phyloP scores from a whole-genome alignment of 371 early-diverging fungal species.

The Circinella minor region DNA sequence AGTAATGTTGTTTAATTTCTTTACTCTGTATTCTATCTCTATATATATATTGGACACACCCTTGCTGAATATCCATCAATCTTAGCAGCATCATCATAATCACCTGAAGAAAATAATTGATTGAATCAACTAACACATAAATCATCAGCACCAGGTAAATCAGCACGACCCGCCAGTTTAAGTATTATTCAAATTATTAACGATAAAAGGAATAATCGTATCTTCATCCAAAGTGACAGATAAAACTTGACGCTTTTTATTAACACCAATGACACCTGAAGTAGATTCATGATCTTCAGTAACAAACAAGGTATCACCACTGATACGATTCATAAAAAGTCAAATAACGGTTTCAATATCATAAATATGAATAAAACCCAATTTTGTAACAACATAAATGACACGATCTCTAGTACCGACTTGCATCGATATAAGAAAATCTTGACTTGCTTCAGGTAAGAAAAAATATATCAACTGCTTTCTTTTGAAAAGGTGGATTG shows the following conservation, averaged over 20 bases:
- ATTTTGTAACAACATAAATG: slow-evolving; percentile 94
- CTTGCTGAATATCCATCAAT: slow-evolving; percentile 94
- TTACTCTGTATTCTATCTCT: too few relatives aligned
- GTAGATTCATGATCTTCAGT: slow-evolving; percentile 89
- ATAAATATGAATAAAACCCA: slow-evolving; percentile 96
- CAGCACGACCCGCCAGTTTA: slow-evolving; percentile 86
- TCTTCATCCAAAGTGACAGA: slow-evolving; percentile 91
- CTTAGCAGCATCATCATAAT: slow-evolving; percentile 92
- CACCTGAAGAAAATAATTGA: slow-evolving; percentile 76
- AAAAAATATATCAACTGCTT: slow-evolving; percentile 93
- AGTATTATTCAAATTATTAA: slow-evolving; percentile 84
- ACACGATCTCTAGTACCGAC: slow-evolving; percentile 89
- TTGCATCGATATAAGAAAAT: slow-evolving; percentile 98
- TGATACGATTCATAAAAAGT: slow-evolving; percentile 96
- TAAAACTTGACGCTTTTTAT: slow-evolving; percentile 96
- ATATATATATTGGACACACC: slow-evolving; percentile 57
- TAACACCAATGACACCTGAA: slow-evolving; percentile 93
- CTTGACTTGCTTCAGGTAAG: slow-evolving; percentile 91
- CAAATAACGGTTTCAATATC: slow-evolving; percentile 93
- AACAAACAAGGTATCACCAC: slow-evolving; percentile 96
- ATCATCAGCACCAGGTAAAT: slow-evolving; percentile 95
- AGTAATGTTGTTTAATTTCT: background rate
- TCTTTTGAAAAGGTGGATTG: slow-evolving; percentile 89
- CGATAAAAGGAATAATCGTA: slow-evolving; percentile 88
- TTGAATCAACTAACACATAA: slow-evolving; percentile 90